Evolutionary conservation across 768 basidiomycete species (phyloP).

Genomic region (Boletus vinaceobasis): DNA sequence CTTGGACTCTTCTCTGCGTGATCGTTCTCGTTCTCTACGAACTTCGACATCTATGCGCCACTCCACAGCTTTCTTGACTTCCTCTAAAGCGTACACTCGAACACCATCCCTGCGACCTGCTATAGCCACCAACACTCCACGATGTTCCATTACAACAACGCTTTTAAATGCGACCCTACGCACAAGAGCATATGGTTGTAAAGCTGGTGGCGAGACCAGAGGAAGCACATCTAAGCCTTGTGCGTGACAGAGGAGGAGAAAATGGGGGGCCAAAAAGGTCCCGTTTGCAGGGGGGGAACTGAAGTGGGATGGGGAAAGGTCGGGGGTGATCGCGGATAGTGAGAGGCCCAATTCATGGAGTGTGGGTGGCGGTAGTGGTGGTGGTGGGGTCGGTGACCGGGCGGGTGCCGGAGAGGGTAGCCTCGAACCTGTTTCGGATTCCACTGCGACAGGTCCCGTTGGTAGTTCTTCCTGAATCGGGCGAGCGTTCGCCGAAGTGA

Average conservation of each 20-base stretch:
- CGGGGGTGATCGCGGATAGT: conserved; percentile 61
- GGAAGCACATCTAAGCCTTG: conserved; percentile 88
- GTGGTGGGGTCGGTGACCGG: conserved; percentile 68
- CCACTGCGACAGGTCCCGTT: conserved; percentile 25
- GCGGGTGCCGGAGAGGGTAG: conserved; percentile 51
- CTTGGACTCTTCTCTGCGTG: conserved; percentile 65
- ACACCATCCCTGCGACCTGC: conserved; percentile 85
- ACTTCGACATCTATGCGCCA: conserved; percentile 84
- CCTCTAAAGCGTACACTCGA: conserved; percentile 83
- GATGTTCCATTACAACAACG: conserved; percentile 91
- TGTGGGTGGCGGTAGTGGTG: conserved; percentile 64
- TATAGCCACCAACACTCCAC: conserved; percentile 86
- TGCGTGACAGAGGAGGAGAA: conserved; percentile 77
- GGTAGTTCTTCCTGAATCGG: conserved; percentile 35
- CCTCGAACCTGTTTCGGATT: conserved; percentile 42
- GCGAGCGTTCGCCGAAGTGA: conserved; percentile 26
- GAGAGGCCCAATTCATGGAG: conserved; percentile 74
- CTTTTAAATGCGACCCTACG: conserved; percentile 79
- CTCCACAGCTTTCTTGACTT: conserved; percentile 81
- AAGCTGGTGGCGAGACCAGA: conserved; percentile 66
- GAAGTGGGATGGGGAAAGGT: conserved; percentile 74
- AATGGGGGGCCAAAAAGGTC: conserved; percentile 77
- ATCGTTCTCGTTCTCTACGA: conserved; percentile 68
- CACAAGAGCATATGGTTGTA: conserved; percentile 77
- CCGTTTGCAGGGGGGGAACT: conserved; percentile 73